Evolutionary conservation across 495 filamentous ascomycete species (phyloP), one percentile per base, ranked within the genome.

Genomic region (Neurospora sp.): DNA sequence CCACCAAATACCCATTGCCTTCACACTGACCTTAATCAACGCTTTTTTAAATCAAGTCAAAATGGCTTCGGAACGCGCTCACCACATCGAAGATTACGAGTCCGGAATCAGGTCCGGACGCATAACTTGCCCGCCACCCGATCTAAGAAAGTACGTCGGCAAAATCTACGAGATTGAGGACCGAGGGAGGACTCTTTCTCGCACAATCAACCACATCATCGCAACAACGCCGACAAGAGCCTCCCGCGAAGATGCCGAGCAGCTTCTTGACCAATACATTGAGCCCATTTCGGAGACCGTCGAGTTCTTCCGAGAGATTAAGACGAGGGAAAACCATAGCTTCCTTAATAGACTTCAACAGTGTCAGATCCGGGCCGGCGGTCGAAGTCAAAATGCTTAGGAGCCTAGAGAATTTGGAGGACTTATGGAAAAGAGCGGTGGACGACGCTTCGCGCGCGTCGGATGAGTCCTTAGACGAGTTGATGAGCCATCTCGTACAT

Each of bases 191-290:
- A 1, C 18, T 1, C 18, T 45, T 45, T 9, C 42, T 44, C 8
- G 18, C 8, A 45, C 1, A 45, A 18, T 45, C 8, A n/a, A 45
- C 7, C 0, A 20, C 0, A 9, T 45, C 7, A 45, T 4, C 9
- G 42, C 18, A 3, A 9, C 3, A 9, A 45, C 42, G 0, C 18
- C 42, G 0, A n/a, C 0, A 9, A 1, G 0, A 3, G 42, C 18
- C 4, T 45, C 42, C 18, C 18, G 8, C 3, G 42, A 20, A 9
- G 18, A 45, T 9, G 42, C 42, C 3, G 8, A 3, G 42, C 3
- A 0, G 42, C 3, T 45, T n/a, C 0, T 45, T 3, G 0, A n/a
- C 18, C 18, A 45, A n/a, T 45, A 9, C 7, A n/a, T 45, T 3
- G 42, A 45, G 8, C 18, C 42, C 3, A 9, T n/a, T 45, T n/a